A percentile compares a stretch with the other conserved stretches of the same genome.
Conservation (phyloP, 805 yeast species). For the Schwanniomyces polymorphus region DNA sequence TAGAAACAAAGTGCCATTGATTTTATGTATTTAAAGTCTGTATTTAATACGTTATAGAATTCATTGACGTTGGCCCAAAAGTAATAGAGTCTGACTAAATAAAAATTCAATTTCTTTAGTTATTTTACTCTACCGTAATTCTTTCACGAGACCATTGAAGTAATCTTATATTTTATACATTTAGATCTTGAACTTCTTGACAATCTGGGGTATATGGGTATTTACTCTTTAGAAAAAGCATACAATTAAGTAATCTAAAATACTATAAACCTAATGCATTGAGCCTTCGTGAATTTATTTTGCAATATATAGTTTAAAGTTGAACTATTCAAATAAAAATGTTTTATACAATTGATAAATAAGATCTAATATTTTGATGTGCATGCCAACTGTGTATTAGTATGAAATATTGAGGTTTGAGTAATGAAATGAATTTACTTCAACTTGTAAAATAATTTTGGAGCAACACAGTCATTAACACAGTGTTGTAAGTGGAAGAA, state of each 20-base stretch:
- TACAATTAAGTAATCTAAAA: neutral
- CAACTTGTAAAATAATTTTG: constrained; percentile 82
- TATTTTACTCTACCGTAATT: no score
- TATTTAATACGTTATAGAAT: no score
- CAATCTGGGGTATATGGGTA: no score
- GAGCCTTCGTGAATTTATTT: neutral
- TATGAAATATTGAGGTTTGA: neutral
- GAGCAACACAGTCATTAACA: constrained; percentile 87
- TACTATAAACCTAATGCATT: neutral
- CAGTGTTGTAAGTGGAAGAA: constrained; percentile 96
- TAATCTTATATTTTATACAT: no score
- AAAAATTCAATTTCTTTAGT: no score
- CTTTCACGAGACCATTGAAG: no score
- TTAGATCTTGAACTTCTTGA: no score
- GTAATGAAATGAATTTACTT: constrained; percentile 45
- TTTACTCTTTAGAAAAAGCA: neutral
- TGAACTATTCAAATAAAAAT: neutral
- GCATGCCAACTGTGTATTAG: neutral
- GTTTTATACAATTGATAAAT: neutral
- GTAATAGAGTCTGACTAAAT: no score
- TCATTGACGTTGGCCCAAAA: no score
- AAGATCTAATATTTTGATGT: neutral
- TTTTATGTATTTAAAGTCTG: no score
- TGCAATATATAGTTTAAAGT: constrained; percentile 1
- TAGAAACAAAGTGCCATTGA: neutral